Evolutionary conservation across 257 asterid species (phyloP), one percentile per base, ranked within the genome.

Genomic region (Primulina eburnea): DNA sequence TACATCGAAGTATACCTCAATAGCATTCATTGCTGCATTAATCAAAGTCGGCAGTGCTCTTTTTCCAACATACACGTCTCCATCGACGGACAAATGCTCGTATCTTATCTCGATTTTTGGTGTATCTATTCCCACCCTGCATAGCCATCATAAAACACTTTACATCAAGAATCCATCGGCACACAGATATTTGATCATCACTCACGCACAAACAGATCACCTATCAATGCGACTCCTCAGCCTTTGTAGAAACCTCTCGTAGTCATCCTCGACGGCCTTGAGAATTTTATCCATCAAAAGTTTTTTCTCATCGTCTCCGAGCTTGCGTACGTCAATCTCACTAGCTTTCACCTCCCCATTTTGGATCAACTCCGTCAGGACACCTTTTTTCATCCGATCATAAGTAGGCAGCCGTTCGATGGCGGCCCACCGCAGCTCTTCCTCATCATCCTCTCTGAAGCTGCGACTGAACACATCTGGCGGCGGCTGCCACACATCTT

Each of bases 381-480:
- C 18, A 2, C 75, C 61, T 78, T 50, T 75, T 9, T 70, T 60
- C 5, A 75, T 20, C 53, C 85, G 65, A 7, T 80, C 79, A 26
- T 62, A 73, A n/a, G 83, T 83, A 17, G 87, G 85, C 16, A 83
- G 85, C 64, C 85, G 79, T 79, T 83, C 83, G 1, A 83, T 67
- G 7, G 87, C 85, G 1, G 81, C 85, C 85, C 83, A 80, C 63
- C 76, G 71, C 7, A 80, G 85, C 77, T 73, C 82, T 64, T 65
- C 83, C 72, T 83, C 85, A 18, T 82, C 84, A 18, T 80, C 79
- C 55, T 56, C 66, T 0, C 61, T n/a, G 52, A 7, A 47, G 21
- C 74, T 29, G 66, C 58, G 64, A 35, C 68, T 4, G 78, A 75
- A 79, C 7, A 67, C 74, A 10, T 71, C 76, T 16, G 72, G 69